These are phyloP conservation scores for Taphrina betulina DNA, from an alignment of 1,139 yeast species.

Conservation along the genomic window DNA sequence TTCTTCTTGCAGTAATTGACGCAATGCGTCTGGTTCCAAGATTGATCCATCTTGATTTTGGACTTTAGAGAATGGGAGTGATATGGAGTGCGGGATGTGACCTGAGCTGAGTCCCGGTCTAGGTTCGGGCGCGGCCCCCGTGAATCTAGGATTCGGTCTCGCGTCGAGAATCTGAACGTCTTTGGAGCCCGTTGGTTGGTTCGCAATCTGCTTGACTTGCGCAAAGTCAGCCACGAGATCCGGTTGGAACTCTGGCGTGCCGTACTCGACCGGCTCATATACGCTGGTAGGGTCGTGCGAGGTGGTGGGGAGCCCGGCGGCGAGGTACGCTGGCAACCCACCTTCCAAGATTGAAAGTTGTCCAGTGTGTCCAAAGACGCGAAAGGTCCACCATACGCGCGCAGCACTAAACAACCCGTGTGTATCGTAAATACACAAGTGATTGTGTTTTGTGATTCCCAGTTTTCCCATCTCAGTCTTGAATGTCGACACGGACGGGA, in stretches of 20 bases:
- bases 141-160: conserved; percentile 68
- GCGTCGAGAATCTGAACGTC: conserved; percentile 71
- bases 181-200: conserved; percentile 34
- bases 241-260: conserved; percentile 44
- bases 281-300: not conserved
- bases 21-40: conserved; percentile 52
- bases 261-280: conserved; percentile 42
- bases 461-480: conserved; percentile 10
- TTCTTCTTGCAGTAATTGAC: conserved; percentile 48
- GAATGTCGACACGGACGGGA: conserved; percentile 52
- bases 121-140: conserved; percentile 82
- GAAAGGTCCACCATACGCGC: conserved; percentile 15
- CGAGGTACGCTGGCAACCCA: conserved; percentile 23
- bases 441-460: conserved; percentile 10
- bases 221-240: conserved; percentile 62
- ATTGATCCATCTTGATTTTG: conserved; percentile 50
- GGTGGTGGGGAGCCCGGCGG: not conserved
- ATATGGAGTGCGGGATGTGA: conserved; percentile 76
- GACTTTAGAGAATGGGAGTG: conserved; percentile 71
- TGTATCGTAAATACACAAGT: conserved; percentile 16
- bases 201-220: conserved; percentile 58
- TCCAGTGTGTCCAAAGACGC: conserved; percentile 16
- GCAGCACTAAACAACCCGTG: conserved; percentile 26
- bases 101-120: conserved; percentile 84
- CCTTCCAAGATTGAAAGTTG: conserved; percentile 18